These are phyloP conservation scores for Ceratobasidium sp. DNA, from an alignment of 1,284 basidiomycete species.

Conservation along the genomic window DNA sequence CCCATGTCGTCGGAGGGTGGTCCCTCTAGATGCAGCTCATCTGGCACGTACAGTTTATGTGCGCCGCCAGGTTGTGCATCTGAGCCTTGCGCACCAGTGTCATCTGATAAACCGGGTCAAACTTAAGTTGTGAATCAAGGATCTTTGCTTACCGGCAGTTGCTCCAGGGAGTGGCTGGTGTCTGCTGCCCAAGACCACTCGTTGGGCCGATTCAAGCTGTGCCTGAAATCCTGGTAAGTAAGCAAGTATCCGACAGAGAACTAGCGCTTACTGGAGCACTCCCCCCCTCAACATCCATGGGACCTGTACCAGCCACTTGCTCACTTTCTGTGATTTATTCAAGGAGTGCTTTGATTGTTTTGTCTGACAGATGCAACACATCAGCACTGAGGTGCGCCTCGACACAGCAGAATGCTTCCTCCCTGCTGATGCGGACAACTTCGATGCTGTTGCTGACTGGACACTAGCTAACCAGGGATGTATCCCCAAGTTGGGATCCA, in stretches of 20 bases:
- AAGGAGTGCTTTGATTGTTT: neutral
- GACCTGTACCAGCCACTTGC: neutral
- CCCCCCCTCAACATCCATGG: conserved; percentile 19
- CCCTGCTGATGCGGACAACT: neutral
- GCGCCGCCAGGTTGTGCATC: neutral
- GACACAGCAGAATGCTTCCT: neutral
- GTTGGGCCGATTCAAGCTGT: conserved; percentile 1
- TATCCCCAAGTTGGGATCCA: neutral
- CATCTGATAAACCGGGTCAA: neutral
- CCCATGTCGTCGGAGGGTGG: neutral
- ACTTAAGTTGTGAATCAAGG: too few relatives aligned
- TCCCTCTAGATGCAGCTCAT: neutral
- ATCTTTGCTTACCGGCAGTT: conserved; percentile 15
- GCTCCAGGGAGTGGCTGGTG: neutral
- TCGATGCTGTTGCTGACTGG: neutral
- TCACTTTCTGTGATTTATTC: neutral
- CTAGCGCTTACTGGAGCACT: conserved; percentile 14
- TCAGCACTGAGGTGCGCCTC: neutral
- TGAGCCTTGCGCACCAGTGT: too few relatives aligned
- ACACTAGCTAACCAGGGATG: neutral
- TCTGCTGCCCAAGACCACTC: conserved; percentile 27
- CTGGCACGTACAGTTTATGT: neutral
- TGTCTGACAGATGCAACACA: neutral
- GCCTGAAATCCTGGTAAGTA: neutral
- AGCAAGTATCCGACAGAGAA: neutral